phyloP scores from a whole-genome alignment of 768 basidiomycete species.

The Albatrellus ellisii region DNA sequence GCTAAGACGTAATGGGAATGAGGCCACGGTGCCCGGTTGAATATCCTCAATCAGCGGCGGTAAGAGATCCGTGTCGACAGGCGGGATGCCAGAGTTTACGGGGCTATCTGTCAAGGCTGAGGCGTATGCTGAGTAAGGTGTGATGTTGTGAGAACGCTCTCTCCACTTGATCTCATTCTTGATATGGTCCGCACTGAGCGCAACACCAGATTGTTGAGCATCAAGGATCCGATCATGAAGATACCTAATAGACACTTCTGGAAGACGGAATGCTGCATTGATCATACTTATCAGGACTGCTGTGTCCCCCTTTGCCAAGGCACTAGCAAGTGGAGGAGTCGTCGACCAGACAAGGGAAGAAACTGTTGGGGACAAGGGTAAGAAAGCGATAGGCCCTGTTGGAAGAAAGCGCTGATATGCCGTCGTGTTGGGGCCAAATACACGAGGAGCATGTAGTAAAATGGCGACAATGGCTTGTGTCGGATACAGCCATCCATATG shows the following conservation, averaged over 20 bases:
- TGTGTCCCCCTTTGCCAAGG: slow-evolving; percentile 52
- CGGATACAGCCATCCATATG: slow-evolving; percentile 87
- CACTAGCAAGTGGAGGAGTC: slow-evolving; percentile 57
- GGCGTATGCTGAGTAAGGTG: slow-evolving; percentile 49
- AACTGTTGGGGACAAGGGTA: slow-evolving; percentile 65
- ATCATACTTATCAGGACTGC: slow-evolving; percentile 59
- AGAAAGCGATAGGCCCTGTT: slow-evolving; percentile 90
- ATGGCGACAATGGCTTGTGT: slow-evolving; percentile 88
- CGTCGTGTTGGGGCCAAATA: slow-evolving; percentile 50
- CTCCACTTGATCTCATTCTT: slow-evolving; percentile 57
- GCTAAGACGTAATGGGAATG: slow-evolving; percentile 80
- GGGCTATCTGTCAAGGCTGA: slow-evolving; percentile 24
- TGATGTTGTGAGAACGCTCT: slow-evolving; percentile 57
- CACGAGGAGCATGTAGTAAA: slow-evolving; percentile 56
- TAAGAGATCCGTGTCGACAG: slow-evolving; percentile 42
- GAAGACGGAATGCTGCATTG: slow-evolving; percentile 84
- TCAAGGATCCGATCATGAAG: slow-evolving; percentile 51
- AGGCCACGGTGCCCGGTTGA: slow-evolving; percentile 64
- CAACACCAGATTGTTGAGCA: slow-evolving; percentile 28
- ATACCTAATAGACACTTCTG: slow-evolving; percentile 57
- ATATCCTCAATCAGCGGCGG: slow-evolving; percentile 68
- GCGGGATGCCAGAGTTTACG: slow-evolving; percentile 36
- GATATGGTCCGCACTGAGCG: slow-evolving; percentile 37
- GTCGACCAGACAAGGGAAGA: slow-evolving; percentile 97
- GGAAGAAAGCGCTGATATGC: slow-evolving; percentile 94